A percentile compares a stretch with the other conserved stretches of the same genome.
Conservation (phyloP, 2,329 filamentous ascomycete genomes). For the Cladosporium sp. region DNA sequence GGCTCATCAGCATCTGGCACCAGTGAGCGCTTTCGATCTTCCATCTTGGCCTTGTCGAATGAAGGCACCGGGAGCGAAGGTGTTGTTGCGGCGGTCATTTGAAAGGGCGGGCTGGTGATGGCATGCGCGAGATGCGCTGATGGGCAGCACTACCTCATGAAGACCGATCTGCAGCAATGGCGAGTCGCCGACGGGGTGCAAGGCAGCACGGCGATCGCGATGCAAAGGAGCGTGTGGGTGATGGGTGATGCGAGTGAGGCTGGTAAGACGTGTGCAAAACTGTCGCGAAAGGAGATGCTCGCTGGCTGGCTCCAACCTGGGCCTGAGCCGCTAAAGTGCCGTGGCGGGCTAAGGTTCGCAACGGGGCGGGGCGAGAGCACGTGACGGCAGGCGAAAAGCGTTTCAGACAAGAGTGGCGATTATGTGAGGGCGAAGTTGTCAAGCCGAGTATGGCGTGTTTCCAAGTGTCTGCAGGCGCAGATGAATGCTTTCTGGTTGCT, state of each 20-base stretch:
- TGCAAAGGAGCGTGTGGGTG: background rate
- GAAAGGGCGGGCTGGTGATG: constrained; percentile 5
- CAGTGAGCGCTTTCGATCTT: constrained; percentile 97
- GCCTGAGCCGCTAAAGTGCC: background rate
- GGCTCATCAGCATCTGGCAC: constrained; percentile 74
- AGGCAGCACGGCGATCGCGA: background rate
- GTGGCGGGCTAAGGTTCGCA: background rate
- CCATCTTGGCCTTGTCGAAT: constrained; percentile 85
- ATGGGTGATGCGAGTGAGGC: background rate
- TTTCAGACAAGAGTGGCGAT: background rate
- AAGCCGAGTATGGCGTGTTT: background rate
- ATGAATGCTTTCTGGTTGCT: background rate
- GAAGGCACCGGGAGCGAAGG: constrained; percentile 63
- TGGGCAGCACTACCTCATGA: constrained; percentile 13
- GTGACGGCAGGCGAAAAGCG: background rate
- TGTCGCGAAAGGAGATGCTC: constrained; percentile 11
- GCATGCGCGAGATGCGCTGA: constrained; percentile 11
- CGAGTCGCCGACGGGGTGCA: background rate
- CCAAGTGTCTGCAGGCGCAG: background rate
- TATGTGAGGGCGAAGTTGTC: background rate
- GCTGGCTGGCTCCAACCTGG: background rate
- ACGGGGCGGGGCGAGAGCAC: background rate
- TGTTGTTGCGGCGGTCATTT: constrained; percentile 27
- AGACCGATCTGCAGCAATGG: background rate
- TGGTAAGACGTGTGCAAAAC: constrained; percentile 1